Conservation (phyloP, 2,329 filamentous ascomycete species). For the Proliferodiscus dingleyae region DNA sequence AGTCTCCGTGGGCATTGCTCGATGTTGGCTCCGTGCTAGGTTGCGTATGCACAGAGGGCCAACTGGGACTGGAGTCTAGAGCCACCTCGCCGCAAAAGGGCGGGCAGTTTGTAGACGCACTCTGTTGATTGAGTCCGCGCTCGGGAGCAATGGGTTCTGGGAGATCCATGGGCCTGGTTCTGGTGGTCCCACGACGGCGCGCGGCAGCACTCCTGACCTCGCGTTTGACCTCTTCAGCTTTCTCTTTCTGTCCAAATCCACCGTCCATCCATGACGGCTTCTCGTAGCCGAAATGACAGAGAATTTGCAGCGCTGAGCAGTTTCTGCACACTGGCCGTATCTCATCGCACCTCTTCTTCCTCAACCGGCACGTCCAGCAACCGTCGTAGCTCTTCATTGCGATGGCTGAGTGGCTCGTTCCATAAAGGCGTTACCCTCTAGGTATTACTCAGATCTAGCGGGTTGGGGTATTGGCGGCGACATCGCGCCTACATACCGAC, state of each 20-base stretch:
- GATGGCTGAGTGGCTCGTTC: too few relatives aligned
- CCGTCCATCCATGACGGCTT: constrained; percentile 29
- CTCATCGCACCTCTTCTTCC: background rate
- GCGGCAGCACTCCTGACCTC: constrained; percentile 51
- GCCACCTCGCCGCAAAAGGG: constrained; percentile 10
- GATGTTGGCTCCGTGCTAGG: background rate
- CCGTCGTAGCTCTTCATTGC: background rate
- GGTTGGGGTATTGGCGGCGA: too few relatives aligned
- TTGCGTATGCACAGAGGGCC: background rate
- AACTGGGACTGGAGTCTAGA: background rate
- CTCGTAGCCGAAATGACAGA: constrained; percentile 23
- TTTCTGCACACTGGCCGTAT: background rate
- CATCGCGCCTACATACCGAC: too few relatives aligned
- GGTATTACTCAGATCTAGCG: too few relatives aligned
- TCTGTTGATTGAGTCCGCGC: constrained; percentile 4
- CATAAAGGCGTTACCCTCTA: too few relatives aligned
- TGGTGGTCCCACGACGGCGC: constrained; percentile 41
- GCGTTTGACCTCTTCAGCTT: constrained; percentile 49
- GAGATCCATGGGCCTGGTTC: constrained; percentile 2
- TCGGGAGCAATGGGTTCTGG: background rate
- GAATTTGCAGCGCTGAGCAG: background rate
- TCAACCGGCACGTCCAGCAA: background rate
- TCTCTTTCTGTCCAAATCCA: constrained; percentile 38
- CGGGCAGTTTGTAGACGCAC: constrained; percentile 8
- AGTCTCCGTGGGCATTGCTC: background rate